Evolutionary conservation across 192 early-diverging fungal genomes (phyloP), one percentile per base, ranked within the genome.

Genomic region (Podochytrium sp.): DNA sequence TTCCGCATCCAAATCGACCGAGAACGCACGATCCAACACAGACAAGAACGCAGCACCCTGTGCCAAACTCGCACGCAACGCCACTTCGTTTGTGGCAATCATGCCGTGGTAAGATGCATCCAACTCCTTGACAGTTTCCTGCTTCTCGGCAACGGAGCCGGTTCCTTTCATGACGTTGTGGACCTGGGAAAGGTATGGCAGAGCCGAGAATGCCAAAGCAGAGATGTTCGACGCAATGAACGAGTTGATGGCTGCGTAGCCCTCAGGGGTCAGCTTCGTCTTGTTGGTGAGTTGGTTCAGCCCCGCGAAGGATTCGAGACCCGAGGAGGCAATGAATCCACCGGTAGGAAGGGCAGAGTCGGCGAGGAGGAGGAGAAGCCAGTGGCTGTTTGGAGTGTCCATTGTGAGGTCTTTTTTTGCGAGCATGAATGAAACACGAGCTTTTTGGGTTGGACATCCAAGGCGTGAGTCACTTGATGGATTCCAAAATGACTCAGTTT

Each of bases 291-390:
- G 52, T 35, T 30, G 49, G 35, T 20, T 16, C 89, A 91, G 53
- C 83, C 73, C 59, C 95, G 93, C 74, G 47, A 91, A 90, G 1
- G 94, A 91, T 77, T 98, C 96, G 5, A 98, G 86, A 97, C 84
- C 96, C 6, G 89, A 87, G 7, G 95, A 97, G 23, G 95, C 91
- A 23, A 98, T 93, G 80, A 98, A 98, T 5, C 96, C 96, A 30
- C 96, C 95, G 0, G 94, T 95, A 0, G 96, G 96, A 7, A 98
- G 85, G 47, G 94, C 92, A 6, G 95, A 97, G 81, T 98, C 96
- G 2, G 93, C 88, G 23, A 98, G 84, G 69, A 93, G 85, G 81
- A 90, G 91, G 5, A 95, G 86, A 3, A 95, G 82, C 93, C 92
- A 96, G 32, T 61, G n/a, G n/a, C n/a, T n/a, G n/a, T n/a, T n/a